Conservation (phyloP, 1,284 basidiomycete species). For the Cryptococcus deneoformans region DNA sequence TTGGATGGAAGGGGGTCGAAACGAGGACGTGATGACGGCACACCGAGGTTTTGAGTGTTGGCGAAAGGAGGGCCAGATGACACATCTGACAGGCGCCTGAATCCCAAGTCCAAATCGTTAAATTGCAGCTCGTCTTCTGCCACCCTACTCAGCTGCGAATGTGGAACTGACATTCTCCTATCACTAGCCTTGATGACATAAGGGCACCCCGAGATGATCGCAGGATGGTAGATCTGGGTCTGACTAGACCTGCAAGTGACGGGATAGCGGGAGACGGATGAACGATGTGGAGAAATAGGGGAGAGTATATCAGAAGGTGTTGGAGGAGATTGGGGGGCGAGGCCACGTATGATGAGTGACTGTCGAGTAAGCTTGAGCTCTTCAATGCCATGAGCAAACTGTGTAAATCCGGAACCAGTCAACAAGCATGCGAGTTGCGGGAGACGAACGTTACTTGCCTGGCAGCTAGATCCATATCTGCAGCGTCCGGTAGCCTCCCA, state of each 20-base stretch:
- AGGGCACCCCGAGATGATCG: no score
- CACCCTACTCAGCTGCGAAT: background rate
- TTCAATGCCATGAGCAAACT: conserved; percentile 24
- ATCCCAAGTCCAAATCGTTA: no score
- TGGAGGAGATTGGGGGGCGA: background rate
- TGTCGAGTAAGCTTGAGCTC: conserved; percentile 14
- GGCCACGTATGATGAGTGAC: background rate
- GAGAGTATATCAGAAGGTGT: background rate
- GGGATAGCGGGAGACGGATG: background rate
- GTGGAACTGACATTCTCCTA: background rate
- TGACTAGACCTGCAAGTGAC: no score
- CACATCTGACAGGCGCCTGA: no score
- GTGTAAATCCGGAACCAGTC: background rate
- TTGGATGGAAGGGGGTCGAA: no score
- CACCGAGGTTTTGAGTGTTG: no score
- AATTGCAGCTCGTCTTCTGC: no score
- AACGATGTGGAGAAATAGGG: background rate
- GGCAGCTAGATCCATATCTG: conserved; percentile 13
- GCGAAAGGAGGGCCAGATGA: no score
- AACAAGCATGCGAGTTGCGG: background rate
- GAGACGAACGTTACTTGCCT: conserved; percentile 7
- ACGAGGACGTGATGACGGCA: no score
- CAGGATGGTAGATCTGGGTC: no score
- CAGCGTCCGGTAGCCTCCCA: conserved; percentile 10
- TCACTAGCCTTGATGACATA: no score